These are phyloP conservation scores for Adansonia grandidieri DNA, from an alignment of 441 rosid genomes.

Conservation along the genomic window DNA sequence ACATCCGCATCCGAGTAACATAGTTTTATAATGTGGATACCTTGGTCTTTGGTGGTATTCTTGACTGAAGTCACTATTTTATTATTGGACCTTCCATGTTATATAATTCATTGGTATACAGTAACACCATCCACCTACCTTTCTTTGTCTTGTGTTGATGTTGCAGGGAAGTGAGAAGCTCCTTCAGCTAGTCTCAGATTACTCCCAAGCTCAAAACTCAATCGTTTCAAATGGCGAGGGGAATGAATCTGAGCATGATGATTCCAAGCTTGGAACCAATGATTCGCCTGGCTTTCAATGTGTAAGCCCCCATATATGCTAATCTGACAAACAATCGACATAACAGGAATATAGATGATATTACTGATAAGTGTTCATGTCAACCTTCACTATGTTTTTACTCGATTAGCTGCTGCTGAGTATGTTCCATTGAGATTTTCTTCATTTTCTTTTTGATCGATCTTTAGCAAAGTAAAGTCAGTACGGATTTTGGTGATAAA, in stretches of 20 bases:
- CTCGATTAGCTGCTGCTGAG: neutral
- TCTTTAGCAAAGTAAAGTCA: neutral
- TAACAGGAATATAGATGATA: too few species aligned
- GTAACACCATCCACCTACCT: neutral
- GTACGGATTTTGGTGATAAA: neutral
- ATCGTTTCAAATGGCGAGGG: too few species aligned
- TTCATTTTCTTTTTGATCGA: neutral
- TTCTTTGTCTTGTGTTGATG: conserved; percentile 15
- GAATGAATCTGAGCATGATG: too few species aligned
- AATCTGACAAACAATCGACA: too few species aligned
- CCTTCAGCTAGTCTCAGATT: conserved; percentile 67
- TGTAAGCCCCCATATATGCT: too few species aligned
- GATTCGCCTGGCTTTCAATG: too few species aligned
- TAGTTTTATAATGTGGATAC: neutral
- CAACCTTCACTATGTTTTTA: neutral
- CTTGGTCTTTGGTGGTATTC: neutral
- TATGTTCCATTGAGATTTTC: neutral
- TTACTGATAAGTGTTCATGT: too few species aligned
- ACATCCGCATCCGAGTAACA: too few species aligned
- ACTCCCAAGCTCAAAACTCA: conserved; percentile 39
- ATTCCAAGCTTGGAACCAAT: too few species aligned
- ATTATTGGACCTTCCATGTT: neutral
- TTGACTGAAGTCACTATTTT: neutral
- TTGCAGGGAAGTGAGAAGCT: conserved; percentile 92
- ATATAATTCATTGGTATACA: neutral